phyloP scores from a whole-genome alignment of 73 alveolate species.

The Loxodes magnus region DNA sequence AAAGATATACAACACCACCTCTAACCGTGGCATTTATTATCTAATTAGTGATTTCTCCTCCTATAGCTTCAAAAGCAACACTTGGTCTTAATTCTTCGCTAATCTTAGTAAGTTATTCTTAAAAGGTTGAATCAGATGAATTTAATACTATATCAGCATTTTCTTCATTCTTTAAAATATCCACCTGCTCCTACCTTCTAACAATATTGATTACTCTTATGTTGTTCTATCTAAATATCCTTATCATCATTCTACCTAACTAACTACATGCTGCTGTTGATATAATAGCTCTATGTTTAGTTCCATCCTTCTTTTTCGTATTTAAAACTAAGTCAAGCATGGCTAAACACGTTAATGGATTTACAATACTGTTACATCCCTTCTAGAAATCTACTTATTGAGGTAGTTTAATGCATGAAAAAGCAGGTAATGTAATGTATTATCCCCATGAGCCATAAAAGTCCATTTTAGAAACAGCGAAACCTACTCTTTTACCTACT shows the following conservation, averaged over 20 bases:
- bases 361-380: constrained; percentile 3
- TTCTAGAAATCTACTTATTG: neutral
- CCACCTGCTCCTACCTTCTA: constrained; percentile 38
- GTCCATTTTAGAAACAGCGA: constrained; percentile 16
- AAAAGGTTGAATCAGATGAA: constrained; percentile 26
- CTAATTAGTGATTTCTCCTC: constrained; percentile 59
- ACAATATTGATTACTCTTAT: constrained; percentile 36
- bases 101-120: constrained; percentile 23
- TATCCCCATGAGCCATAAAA: constrained; percentile 66
- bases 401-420: constrained; percentile 2
- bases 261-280: constrained; percentile 37
- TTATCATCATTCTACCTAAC: constrained; percentile 26
- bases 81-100: constrained; percentile 46
- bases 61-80: constrained; percentile 55
- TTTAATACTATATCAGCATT: constrained; percentile 43
- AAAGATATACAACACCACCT: constrained; percentile 40
- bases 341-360: constrained; percentile 5
- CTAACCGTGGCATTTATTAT: constrained; percentile 33
- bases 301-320: neutral
- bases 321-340: no score
- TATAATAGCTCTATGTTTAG: constrained; percentile 24
- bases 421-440: constrained; percentile 55
- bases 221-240: constrained; percentile 8
- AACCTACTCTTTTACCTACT: constrained; percentile 73
- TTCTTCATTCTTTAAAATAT: constrained; percentile 18